Evolutionary conservation across 2,329 filamentous ascomycete species (phyloP), one percentile per base, ranked within the genome.

Genomic region (Fusarium nygamai): DNA sequence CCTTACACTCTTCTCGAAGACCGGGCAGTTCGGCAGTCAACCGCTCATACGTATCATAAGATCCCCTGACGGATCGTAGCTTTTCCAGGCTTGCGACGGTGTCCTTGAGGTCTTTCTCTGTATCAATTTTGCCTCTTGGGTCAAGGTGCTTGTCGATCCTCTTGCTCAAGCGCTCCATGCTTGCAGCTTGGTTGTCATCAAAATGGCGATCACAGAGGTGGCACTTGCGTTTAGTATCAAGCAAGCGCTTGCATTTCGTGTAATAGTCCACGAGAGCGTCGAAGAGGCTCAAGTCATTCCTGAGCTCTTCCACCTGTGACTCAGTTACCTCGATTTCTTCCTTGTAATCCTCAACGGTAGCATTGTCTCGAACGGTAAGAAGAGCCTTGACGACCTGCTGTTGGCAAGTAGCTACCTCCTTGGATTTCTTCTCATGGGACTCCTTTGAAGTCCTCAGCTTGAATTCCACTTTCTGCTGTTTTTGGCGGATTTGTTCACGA

Each of bases 381-480:
- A 92, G 84, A 24, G 86, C 88, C 16, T 80, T 78, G 31, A 89
- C 74, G 0, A 92, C 89, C 19, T 84, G 87, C 43, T 88, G 84
- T 68, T 93, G 89, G 79, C 90, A 92, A 36, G 85, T 85, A 43
- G 89, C 84, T 47, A 90, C 85, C 67, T 95, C 92, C 36, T 88
- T 84, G 20, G 88, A 86, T 74, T 92, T 92, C 78, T 90, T 89
- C 74, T 88, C 90, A 33, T 92, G 85, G 19, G 89, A 89, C n/a
- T 91, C 90, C 50, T 90, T 90, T 31, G 88, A 84, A 53, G 87
- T 91, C 51, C 90, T 92, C 39, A 97, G 84, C 77, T 90, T 91
- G 81, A 91, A 94, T 70, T 95, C 92, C 17, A 94, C 84, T 74
- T 95, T 92, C 78, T 94, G 92, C 36, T 96, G 87, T 77, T 95